phyloP scores from a whole-genome alignment of 2,329 filamentous ascomycete genomes.

The Botryotinia calthae region DNA sequence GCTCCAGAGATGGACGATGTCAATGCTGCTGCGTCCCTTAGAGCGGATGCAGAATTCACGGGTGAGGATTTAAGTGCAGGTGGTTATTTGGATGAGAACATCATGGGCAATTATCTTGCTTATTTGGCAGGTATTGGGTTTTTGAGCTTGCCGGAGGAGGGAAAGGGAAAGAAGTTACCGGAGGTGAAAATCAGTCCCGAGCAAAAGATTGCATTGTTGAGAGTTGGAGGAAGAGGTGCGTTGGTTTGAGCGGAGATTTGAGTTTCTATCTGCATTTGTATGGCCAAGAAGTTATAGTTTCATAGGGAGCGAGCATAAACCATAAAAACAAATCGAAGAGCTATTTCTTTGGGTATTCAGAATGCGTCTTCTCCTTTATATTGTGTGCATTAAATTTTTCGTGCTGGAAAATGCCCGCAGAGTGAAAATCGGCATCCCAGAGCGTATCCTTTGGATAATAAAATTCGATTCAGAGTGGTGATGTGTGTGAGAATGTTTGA shows the following conservation, averaged over 20 bases:
- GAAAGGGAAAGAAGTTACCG: slow-evolving; percentile 35
- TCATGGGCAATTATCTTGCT: slow-evolving; percentile 36
- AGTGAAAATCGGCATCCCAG: not conserved
- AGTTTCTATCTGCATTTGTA: not conserved
- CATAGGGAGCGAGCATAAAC: not conserved
- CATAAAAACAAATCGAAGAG: not conserved
- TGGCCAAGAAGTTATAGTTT: not conserved
- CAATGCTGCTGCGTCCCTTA: slow-evolving; percentile 64
- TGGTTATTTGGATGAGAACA: slow-evolving; percentile 33
- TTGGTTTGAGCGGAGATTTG: slow-evolving; percentile 20
- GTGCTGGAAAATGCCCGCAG: not conserved
- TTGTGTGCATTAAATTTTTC: not conserved
- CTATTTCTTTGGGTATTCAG: not conserved
- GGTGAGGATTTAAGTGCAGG: slow-evolving; percentile 34
- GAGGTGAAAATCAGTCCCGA: slow-evolving; percentile 22
- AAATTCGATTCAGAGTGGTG: not conserved
- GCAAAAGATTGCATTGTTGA: slow-evolving; percentile 28
- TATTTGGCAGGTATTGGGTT: slow-evolving; percentile 38
- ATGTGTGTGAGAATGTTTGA: not conserved
- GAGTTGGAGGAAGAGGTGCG: slow-evolving; percentile 32
- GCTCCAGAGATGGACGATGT: slow-evolving; percentile 67
- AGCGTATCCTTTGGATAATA: not conserved
- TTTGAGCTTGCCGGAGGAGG: slow-evolving; percentile 26
- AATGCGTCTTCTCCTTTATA: not conserved
- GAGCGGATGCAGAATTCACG: slow-evolving; percentile 51